Evolutionary conservation across 2,329 filamentous ascomycete species (phyloP).

Genomic region (Epichloe uncinata): DNA sequence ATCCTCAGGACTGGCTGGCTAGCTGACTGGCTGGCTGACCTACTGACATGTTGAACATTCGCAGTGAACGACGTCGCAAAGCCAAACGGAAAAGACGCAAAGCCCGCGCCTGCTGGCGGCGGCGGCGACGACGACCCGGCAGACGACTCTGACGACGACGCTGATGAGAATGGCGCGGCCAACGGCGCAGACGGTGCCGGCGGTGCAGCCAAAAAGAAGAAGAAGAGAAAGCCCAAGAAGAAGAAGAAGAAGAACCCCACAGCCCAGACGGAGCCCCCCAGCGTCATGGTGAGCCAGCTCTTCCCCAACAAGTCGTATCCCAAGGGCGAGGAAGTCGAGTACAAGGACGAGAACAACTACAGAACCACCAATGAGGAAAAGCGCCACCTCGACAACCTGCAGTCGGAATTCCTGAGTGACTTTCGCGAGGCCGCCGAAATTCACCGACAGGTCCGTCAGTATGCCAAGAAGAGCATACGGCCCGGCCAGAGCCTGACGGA

Average conservation of each 20-base stretch:
- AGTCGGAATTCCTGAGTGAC: constrained; percentile 66
- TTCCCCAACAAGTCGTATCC: constrained; percentile 64
- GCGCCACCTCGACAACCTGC: constrained; percentile 67
- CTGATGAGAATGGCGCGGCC: constrained; percentile 29
- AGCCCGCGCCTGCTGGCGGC: constrained; percentile 23
- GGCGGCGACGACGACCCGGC: constrained; percentile 28
- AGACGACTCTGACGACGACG: constrained; percentile 41
- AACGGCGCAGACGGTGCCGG: constrained; percentile 24
- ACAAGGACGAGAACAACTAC: constrained; percentile 61
- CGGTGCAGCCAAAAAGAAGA: constrained; percentile 30
- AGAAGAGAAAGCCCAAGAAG: constrained; percentile 77
- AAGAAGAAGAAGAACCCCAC: constrained; percentile 69
- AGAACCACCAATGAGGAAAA: constrained; percentile 76
- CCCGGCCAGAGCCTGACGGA: constrained; percentile 69
- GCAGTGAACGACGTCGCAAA: constrained; percentile 28
- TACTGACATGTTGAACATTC: not conserved
- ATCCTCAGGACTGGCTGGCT: no score
- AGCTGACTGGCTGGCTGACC: not conserved
- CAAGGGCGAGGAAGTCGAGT: constrained; percentile 65
- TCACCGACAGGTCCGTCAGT: constrained; percentile 78
- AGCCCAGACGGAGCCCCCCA: constrained; percentile 60
- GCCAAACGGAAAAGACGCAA: constrained; percentile 26
- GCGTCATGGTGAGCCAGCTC: constrained; percentile 56
- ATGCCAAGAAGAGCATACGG: constrained; percentile 67
- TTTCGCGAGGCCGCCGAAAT: constrained; percentile 78